These are phyloP conservation scores for Colletotrichum theobromicola DNA, from an alignment of 2,329 filamentous ascomycete genomes.

Conservation along the genomic window DNA sequence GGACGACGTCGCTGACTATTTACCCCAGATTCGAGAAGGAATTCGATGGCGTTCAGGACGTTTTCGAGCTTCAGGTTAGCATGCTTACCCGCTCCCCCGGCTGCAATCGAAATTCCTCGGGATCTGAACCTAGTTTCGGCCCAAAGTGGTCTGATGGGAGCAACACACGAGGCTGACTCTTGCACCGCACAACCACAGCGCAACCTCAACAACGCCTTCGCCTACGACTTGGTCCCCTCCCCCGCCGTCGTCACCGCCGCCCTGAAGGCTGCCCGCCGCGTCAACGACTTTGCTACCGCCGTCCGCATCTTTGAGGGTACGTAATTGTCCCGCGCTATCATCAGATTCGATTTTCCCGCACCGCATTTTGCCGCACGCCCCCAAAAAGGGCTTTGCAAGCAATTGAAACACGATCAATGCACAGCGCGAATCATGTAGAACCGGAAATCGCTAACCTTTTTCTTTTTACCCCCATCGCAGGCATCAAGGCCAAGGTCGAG, in stretches of 20 bases:
- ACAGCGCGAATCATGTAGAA: neutral
- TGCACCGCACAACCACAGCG: slow-evolving; percentile 51
- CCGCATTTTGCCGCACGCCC: neutral
- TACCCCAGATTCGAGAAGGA: slow-evolving; percentile 93
- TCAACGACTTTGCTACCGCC: slow-evolving; percentile 98
- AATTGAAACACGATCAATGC: neutral
- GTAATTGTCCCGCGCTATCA: slow-evolving; percentile 29
- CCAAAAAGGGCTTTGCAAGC: neutral
- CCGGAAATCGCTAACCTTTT: neutral
- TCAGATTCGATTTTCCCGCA: neutral
- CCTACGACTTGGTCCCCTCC: slow-evolving; percentile 98
- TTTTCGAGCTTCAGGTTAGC: slow-evolving; percentile 98
- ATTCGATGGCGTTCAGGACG: slow-evolving; percentile 96
- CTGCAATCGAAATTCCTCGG: neutral
- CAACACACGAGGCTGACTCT: slow-evolving; percentile 12
- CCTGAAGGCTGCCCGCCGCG: slow-evolving; percentile 89
- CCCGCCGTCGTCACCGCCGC: slow-evolving; percentile 89
- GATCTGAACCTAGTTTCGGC: slow-evolving; percentile 7
- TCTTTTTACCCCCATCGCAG: slow-evolving; percentile 48
- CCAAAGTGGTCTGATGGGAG: slow-evolving; percentile 25
- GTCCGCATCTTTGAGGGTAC: slow-evolving; percentile 98
- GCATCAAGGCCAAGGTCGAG: slow-evolving; percentile 99
- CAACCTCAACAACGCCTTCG: slow-evolving; percentile 99
- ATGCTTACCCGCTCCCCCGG: neutral
- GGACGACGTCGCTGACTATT: slow-evolving; percentile 5